Base-by-base conservation (phyloP, 2,329 filamentous ascomycete genomes). In the Penicillium occitanis region DNA sequence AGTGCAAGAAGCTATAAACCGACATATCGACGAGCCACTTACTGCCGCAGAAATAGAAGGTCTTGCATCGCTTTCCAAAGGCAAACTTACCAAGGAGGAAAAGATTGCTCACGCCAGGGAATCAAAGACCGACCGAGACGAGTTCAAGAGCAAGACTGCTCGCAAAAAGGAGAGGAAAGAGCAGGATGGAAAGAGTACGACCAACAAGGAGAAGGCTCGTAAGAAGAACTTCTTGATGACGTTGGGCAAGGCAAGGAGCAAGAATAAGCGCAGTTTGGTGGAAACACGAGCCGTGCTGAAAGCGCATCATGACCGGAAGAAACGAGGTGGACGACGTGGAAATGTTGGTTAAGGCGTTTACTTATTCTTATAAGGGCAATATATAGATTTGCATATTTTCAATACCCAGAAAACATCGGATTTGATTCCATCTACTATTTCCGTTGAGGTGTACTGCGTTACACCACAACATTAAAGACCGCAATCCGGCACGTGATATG, bases 191-290 rank as follows among this genome's bases (percentile, higher is more conserved):
- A 98, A 98, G 88, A 96, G 91, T 77, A 93, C 92, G 44, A 98
- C 94, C 70, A 99, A 99, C 81, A 91, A 91, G 82, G 95, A 99
- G 84, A 99, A 99, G 87, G 88, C 91, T 50, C 85, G 94, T 71
- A 92, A 92, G 86, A 99, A 99, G 91, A 99, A 99, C 79, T 96
- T 99, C 81, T 77, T 99, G 73, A 99, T 99, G 95, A 98, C 94
- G 46, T 81, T 99, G 67, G 92, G 94, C 67, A 98, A 99, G 84
- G 95, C 95, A 11, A 96, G 95, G 85, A 87, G 86, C 71, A 99
- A 98, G 85, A 90, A 95, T 75, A 97, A 97, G 89, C 87, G 93
- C 74, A 97, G 92, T 86, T 82, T 99, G 78, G 87, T 91, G 13
- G 90, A 97, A 80, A 93, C 92, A 69, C 87, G 87, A 74, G 92